Conservation (phyloP, 1,284 basidiomycete species). For the Ustilago hordei region DNA sequence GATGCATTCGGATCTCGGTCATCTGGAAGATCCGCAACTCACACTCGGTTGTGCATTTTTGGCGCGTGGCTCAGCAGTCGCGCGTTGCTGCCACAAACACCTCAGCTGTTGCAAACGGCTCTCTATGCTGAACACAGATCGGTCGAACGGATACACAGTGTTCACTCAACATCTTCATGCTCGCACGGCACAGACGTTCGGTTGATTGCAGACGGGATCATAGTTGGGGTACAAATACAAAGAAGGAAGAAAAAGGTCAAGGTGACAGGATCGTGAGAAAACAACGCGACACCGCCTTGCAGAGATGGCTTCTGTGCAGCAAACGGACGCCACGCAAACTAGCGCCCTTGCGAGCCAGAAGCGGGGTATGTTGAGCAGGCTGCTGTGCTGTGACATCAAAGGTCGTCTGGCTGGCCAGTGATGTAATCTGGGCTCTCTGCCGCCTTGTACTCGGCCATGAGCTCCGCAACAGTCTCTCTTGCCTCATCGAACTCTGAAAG, state of each 20-base stretch:
- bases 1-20: constrained; percentile 36
- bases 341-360: background rate
- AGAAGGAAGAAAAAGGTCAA: background rate
- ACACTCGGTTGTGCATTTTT: constrained; percentile 5
- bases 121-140: no score
- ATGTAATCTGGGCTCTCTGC: constrained; percentile 64
- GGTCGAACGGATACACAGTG: background rate
- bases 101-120: no score
- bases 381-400: constrained; percentile 15
- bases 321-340: background rate
- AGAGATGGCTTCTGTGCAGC: background rate
- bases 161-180: background rate
- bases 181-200: background rate
- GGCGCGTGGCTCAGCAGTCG: constrained; percentile 18
- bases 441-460: constrained; percentile 68
- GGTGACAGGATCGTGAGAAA: constrained; percentile 4
- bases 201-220: background rate
- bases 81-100: constrained; percentile 2
- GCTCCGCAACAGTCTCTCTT: constrained; percentile 64
- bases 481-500: constrained; percentile 67
- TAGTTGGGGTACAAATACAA: constrained; percentile 30
- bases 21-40: constrained; percentile 22
- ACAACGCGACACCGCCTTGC: background rate
- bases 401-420: constrained; percentile 47
- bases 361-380: background rate